Conservation (phyloP, 805 yeast genomes). For the Blastobotrys mokoenaii region DNA sequence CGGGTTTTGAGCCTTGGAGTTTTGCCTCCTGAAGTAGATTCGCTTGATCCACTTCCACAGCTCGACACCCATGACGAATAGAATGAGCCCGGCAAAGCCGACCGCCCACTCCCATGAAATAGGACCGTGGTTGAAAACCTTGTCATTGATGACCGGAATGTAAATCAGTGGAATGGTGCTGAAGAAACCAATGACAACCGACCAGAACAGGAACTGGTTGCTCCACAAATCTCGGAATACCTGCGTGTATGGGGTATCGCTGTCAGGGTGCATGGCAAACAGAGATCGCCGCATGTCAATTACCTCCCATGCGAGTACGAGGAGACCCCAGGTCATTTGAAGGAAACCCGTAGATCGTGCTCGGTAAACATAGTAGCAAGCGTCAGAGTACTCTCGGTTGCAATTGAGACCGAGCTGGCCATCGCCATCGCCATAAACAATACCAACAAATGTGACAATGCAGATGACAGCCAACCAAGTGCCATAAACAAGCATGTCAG, state of each 20-base stretch:
- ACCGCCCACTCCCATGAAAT: conserved; percentile 79
- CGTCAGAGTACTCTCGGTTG: conserved; percentile 39
- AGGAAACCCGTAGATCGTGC: conserved; percentile 75
- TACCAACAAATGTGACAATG: conserved; percentile 53
- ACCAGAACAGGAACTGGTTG: conserved; percentile 76
- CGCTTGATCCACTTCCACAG: conserved; percentile 62
- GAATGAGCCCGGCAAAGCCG: conserved; percentile 46
- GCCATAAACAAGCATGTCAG: conserved; percentile 69
- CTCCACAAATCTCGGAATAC: conserved; percentile 58
- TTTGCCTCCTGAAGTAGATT: conserved; percentile 33
- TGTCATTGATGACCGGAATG: conserved; percentile 77
- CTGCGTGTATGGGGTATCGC: conserved; percentile 51
- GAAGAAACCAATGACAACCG: conserved; percentile 58
- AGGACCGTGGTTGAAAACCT: conserved; percentile 64
- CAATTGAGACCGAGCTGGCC: conserved; percentile 62
- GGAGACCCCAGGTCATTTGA: conserved; percentile 80
- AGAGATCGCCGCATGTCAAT: conserved; percentile 62
- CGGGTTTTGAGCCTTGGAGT: not conserved
- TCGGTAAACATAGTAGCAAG: conserved; percentile 57
- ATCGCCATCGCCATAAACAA: conserved; percentile 57
- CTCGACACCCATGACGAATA: conserved; percentile 57
- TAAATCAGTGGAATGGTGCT: conserved; percentile 76
- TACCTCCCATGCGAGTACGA: conserved; percentile 79
- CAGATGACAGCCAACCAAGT: conserved; percentile 65
- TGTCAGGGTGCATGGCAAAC: conserved; percentile 60